Conservation (phyloP, 2,329 filamentous ascomycete genomes). For the Dendryphion nanum region DNA sequence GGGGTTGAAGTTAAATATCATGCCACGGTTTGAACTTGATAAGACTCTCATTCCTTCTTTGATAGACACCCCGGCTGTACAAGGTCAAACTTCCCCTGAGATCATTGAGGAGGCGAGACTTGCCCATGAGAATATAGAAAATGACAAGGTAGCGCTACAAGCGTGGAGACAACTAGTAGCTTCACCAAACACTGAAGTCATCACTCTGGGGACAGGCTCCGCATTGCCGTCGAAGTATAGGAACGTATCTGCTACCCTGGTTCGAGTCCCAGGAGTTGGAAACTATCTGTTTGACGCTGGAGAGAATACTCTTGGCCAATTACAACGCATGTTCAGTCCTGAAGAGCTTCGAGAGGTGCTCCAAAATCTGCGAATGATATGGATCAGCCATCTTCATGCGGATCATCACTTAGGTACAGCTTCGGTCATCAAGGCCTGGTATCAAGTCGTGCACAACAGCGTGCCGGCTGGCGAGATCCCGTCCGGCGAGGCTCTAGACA, state of each 20-base stretch:
- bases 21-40: constrained; percentile 45
- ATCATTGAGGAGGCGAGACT: constrained; percentile 55
- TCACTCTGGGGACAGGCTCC: constrained; percentile 87
- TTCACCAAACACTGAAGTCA: constrained; percentile 74
- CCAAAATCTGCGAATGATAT: constrained; percentile 75
- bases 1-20: constrained; percentile 45
- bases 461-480: constrained; percentile 25
- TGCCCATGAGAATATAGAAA: constrained; percentile 37
- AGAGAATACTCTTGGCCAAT: constrained; percentile 86
- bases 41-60: constrained; percentile 22
- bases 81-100: constrained; percentile 42
- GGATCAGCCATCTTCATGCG: constrained; percentile 94
- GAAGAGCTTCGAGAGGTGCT: constrained; percentile 69
- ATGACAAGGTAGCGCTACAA: constrained; percentile 47
- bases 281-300: constrained; percentile 89
- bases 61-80: constrained; percentile 49
- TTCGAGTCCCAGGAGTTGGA: constrained; percentile 81
- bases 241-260: constrained; percentile 86
- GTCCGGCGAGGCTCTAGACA: constrained; percentile 35
- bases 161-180: constrained; percentile 66
- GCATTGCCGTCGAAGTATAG: constrained; percentile 88
- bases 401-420: constrained; percentile 89
- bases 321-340: constrained; percentile 69
- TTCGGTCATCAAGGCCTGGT: constrained; percentile 82
- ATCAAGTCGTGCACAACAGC: constrained; percentile 53